Base-by-base conservation (phyloP, 805 yeast genomes). In the Blastobotrys terrestris region DNA sequence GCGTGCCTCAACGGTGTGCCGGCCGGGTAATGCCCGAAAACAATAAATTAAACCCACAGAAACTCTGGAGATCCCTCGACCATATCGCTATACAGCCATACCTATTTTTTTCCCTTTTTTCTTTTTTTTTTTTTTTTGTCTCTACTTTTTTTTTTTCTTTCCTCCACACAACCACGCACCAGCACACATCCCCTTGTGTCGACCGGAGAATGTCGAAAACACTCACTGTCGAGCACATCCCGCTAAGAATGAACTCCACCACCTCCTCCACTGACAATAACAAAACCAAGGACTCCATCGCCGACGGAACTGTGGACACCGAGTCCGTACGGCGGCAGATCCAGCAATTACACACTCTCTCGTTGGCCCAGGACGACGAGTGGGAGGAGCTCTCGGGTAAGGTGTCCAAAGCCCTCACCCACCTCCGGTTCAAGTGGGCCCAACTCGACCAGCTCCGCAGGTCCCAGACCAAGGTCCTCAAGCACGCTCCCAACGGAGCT, bases 351-450 rank as follows among this genome's bases (percentile, higher is more conserved):
- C 21, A 51, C 16, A 21, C 43, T n/a, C 53, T 31, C 21, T 14
- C 19, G 39, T 43, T 53, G 22, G 58, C 57, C 31, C 46, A 57
- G 31, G 58, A 54, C 18, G 56, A 52, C 26, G 55, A 54, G 35
- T 58, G 61, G 61, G 49, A 46, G 14, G 43, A 50, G 20, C 52
- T 53, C 5, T 59, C 61, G 18, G 48, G 51, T 26, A 54, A 53
- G 39, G 55, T 58, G 39, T 21, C 46, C n/a, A 35, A 26, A 5
- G 26, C 54, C 11, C 41, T 58, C 31, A 41, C 35, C 15, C 43
- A 44, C n/a, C 39, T 58, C 50, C 50, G 51, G 19, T 42, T 39
- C n/a, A 48, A 53, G 19, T 58, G 59, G 59, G 22, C 44, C 14
- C 54, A 53, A 42, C 53, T 58, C 18, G 60, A 58, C 22, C 44